Evolutionary conservation across 2,329 filamentous ascomycete species (phyloP), one percentile per base, ranked within the genome.

Genomic region (Xylariales sp.): DNA sequence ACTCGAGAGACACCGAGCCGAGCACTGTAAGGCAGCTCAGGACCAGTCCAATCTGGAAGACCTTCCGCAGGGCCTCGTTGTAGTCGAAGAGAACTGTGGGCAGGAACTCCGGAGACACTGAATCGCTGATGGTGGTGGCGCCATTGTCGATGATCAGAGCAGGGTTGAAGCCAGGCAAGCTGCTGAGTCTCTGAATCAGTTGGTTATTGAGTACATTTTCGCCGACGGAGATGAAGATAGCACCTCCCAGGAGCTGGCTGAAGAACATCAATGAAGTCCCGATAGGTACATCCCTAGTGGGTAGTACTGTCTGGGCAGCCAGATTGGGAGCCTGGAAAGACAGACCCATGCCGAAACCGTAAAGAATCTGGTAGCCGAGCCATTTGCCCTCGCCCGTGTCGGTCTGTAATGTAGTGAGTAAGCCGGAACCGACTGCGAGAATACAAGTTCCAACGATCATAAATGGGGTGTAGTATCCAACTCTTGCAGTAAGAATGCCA

Each of bases 41-140:
- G 2, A 74, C 70, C 6, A 82, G 62, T 2, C 69, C 72, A 7
- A 85, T 74, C 43, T 76, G 73, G 52, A 83, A 87, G 1, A 72
- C 72, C 41, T 70, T 60, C 2, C 69, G 69, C 25, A 88, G 57
- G 0, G 80, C 67, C 17, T 65, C 55, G 52, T 85, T 86, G 61
- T 88, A 88, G 0, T 70, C 78, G 1, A 38, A 14, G 25, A 66
- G 42, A 11, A 51, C 53, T 1, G 37, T 28, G 5, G 40, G 50
- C 16, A 54, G 51, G 12, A 60, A 47, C 10, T 51, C 27, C 1
- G 40, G 8, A 0, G 53, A 41, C 16, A 57, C 45, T 1, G 43
- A 42, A 8, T 32, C 25, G 30, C 48, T 46, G 5, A 60, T 29
- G 5, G 45, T 43, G 0, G 54, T 58, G 4, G 59, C 61, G 25